phyloP scores from a whole-genome alignment of 495 filamentous ascomycete species.

The Talaromyces proteolyticus region DNA sequence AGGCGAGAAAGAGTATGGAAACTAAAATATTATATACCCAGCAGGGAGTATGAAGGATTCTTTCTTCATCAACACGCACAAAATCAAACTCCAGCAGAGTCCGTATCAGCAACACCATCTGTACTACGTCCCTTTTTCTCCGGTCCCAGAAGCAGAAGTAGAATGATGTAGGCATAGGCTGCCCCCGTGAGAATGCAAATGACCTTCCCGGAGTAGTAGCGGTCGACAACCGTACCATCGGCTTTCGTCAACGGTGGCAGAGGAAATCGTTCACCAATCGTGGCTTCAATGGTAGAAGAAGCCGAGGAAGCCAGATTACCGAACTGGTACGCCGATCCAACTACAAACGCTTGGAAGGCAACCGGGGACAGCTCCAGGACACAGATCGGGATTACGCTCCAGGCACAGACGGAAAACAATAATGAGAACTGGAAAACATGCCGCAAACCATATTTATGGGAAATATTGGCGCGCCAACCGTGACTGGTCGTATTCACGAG shows the following conservation, averaged over 20 bases:
- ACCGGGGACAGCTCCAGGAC: slow-evolving; percentile 72
- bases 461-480: slow-evolving; percentile 59
- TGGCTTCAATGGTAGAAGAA: slow-evolving; percentile 64
- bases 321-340: slow-evolving; percentile 65
- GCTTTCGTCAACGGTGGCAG: slow-evolving; percentile 40
- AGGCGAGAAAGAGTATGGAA: not conserved
- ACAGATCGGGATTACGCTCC: slow-evolving; percentile 74
- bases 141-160: slow-evolving; percentile 70
- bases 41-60: too few species aligned
- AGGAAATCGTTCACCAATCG: slow-evolving; percentile 63
- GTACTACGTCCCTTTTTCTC: slow-evolving; percentile 66
- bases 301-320: slow-evolving; percentile 65
- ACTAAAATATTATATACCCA: too few species aligned
- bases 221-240: slow-evolving; percentile 30
- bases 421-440: slow-evolving; percentile 62
- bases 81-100: slow-evolving; percentile 13
- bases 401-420: slow-evolving; percentile 65
- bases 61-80: slow-evolving; percentile 51
- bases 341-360: slow-evolving; percentile 65
- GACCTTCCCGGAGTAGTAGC: slow-evolving; percentile 83
- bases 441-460: slow-evolving; percentile 75
- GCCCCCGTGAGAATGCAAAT: slow-evolving; percentile 91
- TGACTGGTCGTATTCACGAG: slow-evolving; percentile 58
- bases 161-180: slow-evolving; percentile 74
- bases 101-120: slow-evolving; percentile 58